A percentile compares a stretch with the other conserved stretches of the same genome.
Evolutionary conservation across 352 stramenopile genomes (phyloP).

Genomic region (Globisporangium orthogonon): DNA sequence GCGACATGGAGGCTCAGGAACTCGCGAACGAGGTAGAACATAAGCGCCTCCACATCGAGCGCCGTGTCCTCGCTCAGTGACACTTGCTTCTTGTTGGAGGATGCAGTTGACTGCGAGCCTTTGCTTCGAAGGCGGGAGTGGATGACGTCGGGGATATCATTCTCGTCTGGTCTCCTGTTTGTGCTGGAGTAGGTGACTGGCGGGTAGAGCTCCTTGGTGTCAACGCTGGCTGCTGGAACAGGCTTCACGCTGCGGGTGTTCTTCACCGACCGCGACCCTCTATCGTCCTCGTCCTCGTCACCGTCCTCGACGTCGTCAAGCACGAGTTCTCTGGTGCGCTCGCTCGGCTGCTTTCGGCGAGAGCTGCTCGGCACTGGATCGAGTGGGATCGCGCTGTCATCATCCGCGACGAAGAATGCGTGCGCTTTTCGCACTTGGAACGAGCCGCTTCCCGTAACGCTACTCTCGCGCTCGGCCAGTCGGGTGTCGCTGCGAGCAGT

Average conservation of each 20-base stretch:
- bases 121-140: conserved; percentile 12
- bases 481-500: background rate
- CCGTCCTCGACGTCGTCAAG: conserved; percentile 18
- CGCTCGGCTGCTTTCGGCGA: conserved; percentile 17
- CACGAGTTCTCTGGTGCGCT: conserved; percentile 15
- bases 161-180: background rate
- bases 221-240: background rate
- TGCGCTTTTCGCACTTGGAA: conserved; percentile 15
- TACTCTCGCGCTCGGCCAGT: background rate
- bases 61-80: background rate
- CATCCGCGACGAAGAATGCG: conserved; percentile 23
- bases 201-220: background rate
- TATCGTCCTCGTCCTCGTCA: background rate
- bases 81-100: conserved; percentile 7
- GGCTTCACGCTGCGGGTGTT: background rate
- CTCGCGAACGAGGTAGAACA: conserved; percentile 55
- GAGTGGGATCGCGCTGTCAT: background rate
- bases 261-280: background rate
- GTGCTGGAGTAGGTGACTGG: background rate
- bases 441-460: background rate
- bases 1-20: conserved; percentile 43
- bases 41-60: conserved; percentile 18
- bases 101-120: background rate
- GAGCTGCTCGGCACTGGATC: background rate
- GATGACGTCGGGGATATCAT: conserved; percentile 6